Evolutionary conservation across 805 yeast genomes (phyloP), one percentile per base, ranked within the genome.

Genomic region (Saturnispora sanitii): DNA sequence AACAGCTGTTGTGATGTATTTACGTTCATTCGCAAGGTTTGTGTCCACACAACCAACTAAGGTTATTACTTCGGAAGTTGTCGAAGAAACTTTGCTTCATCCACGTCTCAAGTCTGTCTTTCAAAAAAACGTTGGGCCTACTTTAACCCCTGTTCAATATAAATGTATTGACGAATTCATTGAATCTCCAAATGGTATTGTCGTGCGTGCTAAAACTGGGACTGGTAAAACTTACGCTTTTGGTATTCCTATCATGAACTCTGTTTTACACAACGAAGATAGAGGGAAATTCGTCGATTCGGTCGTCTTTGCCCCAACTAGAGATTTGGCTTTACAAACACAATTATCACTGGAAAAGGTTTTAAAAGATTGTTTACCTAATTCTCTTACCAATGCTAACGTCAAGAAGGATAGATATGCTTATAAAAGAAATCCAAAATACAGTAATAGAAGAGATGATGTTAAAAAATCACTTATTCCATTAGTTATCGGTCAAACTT

Each of bases 171-270:
- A 68, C 36, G 81, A 83, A 18, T 61, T 82, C 30, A 53, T 64
- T 13, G 64, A 66, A 30, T 64, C 70, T n/a, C 58, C 67, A 15
- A 62, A 65, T 25, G 88, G 90, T 48, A 67, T 85, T 33, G 85
- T 87, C 18, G 87, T 86, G 29, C 71, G 94, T 53, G 96, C 96
- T 21, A 85, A 85, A 58, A 87, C 96, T 3, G 96, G 96, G 57
- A 87, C 96, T 2, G 96, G 96, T 54, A 87, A 87, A 59, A 87
- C 96, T 0, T 75, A 83, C 47, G 94, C 96, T 0, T 87, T 85
- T 58, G 80, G 88, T 45, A 66, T 88, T 33, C 96, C 96, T 2
- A 64, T 83, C 11, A 63, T 85, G 35, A 82, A 85, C 54, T 71
- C 74, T 35, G 61, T 70, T 44, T 48, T 64, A 49, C 18, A 35